Evolutionary conservation across 495 filamentous ascomycete genomes (phyloP), one percentile per base, ranked within the genome.

Genomic region (Penicillium macrosclerotiorum): DNA sequence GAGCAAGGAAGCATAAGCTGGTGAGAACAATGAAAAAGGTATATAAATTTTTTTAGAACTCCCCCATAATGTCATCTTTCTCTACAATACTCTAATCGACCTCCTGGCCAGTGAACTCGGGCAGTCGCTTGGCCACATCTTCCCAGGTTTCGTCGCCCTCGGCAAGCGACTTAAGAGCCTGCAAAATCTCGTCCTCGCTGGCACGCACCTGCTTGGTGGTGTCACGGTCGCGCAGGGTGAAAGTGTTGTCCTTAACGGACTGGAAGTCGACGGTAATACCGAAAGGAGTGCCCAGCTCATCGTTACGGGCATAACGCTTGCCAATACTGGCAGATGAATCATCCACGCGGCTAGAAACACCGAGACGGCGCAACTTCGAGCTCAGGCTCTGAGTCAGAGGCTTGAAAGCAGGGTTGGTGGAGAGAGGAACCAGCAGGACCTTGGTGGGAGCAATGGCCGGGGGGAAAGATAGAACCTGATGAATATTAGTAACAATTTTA

Each of bases 191-290:
- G n/a, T 85, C 80, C 59, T 85, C 76, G 33, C 71, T 73, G 19
- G 79, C 78, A 26, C 83, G 74, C 22, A 88, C 82, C 64, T 88
- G 84, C 60, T 78, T 79, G 45, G 78, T 89, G 18, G 71, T 73
- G 58, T 87, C 83, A 20, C 81, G 77, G 52, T 87, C 84, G 35
- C 83, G 72, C 37, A 86, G 71, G n/a, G 84, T 88, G 59, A 85
- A 74, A 3, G 77, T 77, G 50, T 75, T 76, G 57, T 86, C 83
- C 62, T 82, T 78, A 39, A 86, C 69, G 23, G 80, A 81, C 71
- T 88, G 78, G 65, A 86, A 88, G 59, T 85, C 79, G 26, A 84
- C 72, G n/a, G 80, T 85, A 57, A 84, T 75, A 50, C 82, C 79
- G 36, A 86, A 74, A 26, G 82, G 78, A 35, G 81, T 82, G 23